Evolutionary conservation across 2,329 filamentous ascomycete genomes (phyloP), one percentile per base, ranked within the genome.

Genomic region (Trichoderma cornu-damae): DNA sequence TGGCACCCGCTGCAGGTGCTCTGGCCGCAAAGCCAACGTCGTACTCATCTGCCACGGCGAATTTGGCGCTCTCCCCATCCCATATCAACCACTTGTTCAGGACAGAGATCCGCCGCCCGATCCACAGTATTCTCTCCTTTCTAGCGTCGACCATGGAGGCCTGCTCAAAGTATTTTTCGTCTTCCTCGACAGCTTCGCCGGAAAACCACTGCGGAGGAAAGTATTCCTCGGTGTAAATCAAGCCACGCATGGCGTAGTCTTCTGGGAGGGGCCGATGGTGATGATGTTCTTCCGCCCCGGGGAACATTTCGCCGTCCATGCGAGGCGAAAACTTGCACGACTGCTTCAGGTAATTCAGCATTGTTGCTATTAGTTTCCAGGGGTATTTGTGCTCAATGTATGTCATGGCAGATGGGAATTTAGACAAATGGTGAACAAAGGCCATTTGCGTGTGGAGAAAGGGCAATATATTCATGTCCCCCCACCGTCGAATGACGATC

Each of bases 241-340:
- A 72, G 0, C 87, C 87, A 1, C 85, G 77, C 56, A 89, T 77
- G 0, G 81, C 77, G 61, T 83, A 89, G 60, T 91, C 88, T 48
- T 90, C 88, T 0, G 86, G 85, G 0, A 90, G 67, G 0, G 87
- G 86, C 1, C 78, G 73, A 1, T 75, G 75, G 0, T 75, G 67
- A 1, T 71, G 70, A 28, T 75, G 69, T 37, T 72, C 73, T 2
- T 74, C 74, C 2, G 73, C 72, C 1, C 70, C 66, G 0, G 81
- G 80, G 57, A 88, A 84, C 0, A 70, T 65, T 1, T 66, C 68
- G 28, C 65, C 72, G 30, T 72, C 70, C 59, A 83, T 70, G 24
- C 74, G 66, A 3, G 66, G 65, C 2, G 69, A 56, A 14, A 64
- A 69, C 7, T 66, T 64, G 30, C 63, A 64, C 0, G 63, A 65